Conservation (phyloP, 2,329 filamentous ascomycete genomes). For the Aciculosporium take region DNA sequence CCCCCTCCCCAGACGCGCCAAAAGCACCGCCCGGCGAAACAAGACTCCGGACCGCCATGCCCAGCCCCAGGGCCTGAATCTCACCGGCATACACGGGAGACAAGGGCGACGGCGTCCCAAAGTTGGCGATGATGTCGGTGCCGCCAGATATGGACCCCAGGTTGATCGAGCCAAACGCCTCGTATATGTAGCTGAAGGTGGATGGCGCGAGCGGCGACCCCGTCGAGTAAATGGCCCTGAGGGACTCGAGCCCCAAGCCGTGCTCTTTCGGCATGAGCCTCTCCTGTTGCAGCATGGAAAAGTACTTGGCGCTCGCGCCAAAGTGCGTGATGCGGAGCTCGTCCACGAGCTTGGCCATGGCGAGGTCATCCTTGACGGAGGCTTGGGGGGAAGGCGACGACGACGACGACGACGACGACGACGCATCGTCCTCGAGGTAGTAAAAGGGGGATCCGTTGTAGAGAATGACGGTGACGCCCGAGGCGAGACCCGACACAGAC, state of each 20-base stretch:
- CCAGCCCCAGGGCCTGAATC: neutral
- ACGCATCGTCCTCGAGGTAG: neutral
- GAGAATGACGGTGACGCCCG: neutral
- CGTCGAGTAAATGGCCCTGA: neutral
- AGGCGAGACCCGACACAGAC: neutral
- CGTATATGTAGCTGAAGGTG: neutral
- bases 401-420: too few species aligned
- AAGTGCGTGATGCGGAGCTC: neutral
- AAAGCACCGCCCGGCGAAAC: too few species aligned
- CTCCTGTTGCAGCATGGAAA: neutral
- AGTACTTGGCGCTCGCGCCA: neutral
- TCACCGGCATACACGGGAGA: neutral
- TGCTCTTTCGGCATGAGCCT: neutral
- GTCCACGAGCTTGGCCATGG: neutral
- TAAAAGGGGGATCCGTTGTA: neutral
- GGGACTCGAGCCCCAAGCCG: neutral
- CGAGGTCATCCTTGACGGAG: neutral
- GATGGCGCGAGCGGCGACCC: neutral
- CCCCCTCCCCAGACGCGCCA: neutral
- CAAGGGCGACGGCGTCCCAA: neutral
- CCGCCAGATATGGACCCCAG: neutral
- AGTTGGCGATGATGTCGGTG: neutral
- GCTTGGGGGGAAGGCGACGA: too few species aligned
- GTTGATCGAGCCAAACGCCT: neutral
- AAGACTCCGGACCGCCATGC: neutral